Conservation (phyloP, 2,329 filamentous ascomycete genomes). For the Scedosporium minutisporum region DNA sequence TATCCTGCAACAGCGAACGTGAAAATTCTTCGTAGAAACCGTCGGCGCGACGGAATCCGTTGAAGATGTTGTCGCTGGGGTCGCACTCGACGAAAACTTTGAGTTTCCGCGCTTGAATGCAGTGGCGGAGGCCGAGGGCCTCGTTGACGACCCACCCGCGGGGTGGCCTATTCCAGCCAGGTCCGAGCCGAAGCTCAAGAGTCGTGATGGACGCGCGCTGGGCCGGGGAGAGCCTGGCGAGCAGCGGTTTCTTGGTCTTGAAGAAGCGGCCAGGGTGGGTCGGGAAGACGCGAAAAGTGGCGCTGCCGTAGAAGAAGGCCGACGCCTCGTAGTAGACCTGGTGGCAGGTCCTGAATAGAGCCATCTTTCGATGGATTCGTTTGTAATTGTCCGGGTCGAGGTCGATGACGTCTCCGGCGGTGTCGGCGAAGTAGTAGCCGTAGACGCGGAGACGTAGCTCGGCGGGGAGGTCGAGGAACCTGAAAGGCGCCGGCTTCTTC, state of each 20-base stretch:
- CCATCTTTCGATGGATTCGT: slow-evolving; percentile 48
- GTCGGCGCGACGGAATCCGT: slow-evolving; percentile 55
- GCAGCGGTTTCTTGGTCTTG: slow-evolving; percentile 62
- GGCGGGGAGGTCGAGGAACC: slow-evolving; percentile 56
- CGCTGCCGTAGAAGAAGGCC: slow-evolving; percentile 54
- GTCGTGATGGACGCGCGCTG: slow-evolving; percentile 53
- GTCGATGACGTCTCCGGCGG: slow-evolving; percentile 48
- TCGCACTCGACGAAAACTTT: slow-evolving; percentile 65
- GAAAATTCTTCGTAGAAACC: slow-evolving; percentile 65
- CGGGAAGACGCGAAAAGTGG: slow-evolving; percentile 58
- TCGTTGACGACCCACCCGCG: slow-evolving; percentile 59
- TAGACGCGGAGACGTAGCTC: slow-evolving; percentile 65
- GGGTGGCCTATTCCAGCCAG: slow-evolving; percentile 63
- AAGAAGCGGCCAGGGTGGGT: slow-evolving; percentile 55
- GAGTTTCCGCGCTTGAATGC: slow-evolving; percentile 46
- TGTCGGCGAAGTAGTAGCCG: slow-evolving; percentile 46
- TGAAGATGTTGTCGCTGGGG: slow-evolving; percentile 57
- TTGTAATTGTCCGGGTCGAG: slow-evolving; percentile 58
- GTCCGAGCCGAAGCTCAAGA: slow-evolving; percentile 62
- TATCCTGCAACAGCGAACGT: slow-evolving; percentile 41
- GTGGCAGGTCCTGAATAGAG: slow-evolving; percentile 50
- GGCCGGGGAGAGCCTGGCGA: slow-evolving; percentile 52
- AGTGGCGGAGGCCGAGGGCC: slow-evolving; percentile 54
- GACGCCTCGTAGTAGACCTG: slow-evolving; percentile 54
- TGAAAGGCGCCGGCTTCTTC: slow-evolving; percentile 35